phyloP scores from a whole-genome alignment of 2,329 filamentous ascomycete species.

The Fusarium udum region DNA sequence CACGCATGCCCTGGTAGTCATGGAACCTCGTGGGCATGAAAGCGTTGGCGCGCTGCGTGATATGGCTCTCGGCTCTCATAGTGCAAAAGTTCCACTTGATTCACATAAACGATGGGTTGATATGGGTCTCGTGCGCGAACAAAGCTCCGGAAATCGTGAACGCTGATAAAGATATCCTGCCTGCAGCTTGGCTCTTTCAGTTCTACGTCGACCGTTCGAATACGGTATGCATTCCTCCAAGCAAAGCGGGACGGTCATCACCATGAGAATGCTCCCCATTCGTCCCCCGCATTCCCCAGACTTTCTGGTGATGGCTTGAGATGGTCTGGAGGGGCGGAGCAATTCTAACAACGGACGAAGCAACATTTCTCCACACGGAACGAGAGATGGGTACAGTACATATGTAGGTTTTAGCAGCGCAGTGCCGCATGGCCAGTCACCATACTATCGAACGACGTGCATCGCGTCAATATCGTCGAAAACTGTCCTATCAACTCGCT shows the following conservation, averaged over 20 bases:
- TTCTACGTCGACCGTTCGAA: slow-evolving; percentile 28
- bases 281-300: slow-evolving; percentile 37
- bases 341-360: not conserved
- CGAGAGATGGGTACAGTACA: slow-evolving; percentile 3
- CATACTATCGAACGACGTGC: slow-evolving; percentile 8
- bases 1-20: slow-evolving; percentile 8
- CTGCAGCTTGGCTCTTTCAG: not conserved
- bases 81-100: slow-evolving; percentile 36
- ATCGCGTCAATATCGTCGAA: not conserved
- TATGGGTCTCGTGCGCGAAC: slow-evolving; percentile 23
- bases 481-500: slow-evolving; percentile 6
- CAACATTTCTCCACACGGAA: slow-evolving; percentile 22
- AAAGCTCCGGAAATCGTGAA: slow-evolving; percentile 11
- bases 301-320: slow-evolving; percentile 19
- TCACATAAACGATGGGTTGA: slow-evolving; percentile 8
- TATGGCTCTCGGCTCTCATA: slow-evolving; percentile 29
- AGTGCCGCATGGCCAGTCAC: not conserved
- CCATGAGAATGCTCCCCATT: slow-evolving; percentile 5
- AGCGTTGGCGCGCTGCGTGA: slow-evolving; percentile 9
- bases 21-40: slow-evolving; percentile 6
- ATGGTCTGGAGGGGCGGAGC: slow-evolving; percentile 8
- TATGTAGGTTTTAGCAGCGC: not conserved
- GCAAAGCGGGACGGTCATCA: slow-evolving; percentile 14
- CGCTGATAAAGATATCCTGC: slow-evolving; percentile 19
- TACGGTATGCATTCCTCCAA: not conserved